These are phyloP conservation scores for Hygrocybe coccinea DNA, from an alignment of 768 basidiomycete genomes.

Conservation along the genomic window DNA sequence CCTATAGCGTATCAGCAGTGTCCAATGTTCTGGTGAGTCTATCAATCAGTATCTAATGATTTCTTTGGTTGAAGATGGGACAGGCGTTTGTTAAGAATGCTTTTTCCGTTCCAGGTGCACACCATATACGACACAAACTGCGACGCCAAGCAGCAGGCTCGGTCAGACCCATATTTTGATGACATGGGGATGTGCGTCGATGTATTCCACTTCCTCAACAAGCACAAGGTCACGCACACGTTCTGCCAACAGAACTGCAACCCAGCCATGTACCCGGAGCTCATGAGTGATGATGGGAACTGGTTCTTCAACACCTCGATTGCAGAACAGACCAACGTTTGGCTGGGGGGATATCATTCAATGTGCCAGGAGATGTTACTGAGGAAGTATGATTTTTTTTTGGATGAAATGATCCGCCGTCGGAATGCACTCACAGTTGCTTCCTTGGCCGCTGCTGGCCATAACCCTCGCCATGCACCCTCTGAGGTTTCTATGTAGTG, in stretches of 20 bases:
- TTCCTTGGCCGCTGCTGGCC: conserved; percentile 14
- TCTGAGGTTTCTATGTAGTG: neutral
- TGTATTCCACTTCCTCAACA: conserved; percentile 16
- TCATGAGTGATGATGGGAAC: conserved; percentile 13
- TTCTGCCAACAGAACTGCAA: conserved; percentile 19
- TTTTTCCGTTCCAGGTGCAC: conserved; percentile 21
- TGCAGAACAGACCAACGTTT: conserved; percentile 33
- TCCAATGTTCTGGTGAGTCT: conserved; percentile 16
- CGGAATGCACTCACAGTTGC: conserved; percentile 20
- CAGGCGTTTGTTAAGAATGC: neutral
- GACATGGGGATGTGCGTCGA: conserved; percentile 5
- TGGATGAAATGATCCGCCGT: conserved; percentile 28
- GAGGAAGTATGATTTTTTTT: too few relatives aligned
- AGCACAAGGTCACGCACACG: conserved; percentile 12
- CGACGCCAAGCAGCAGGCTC: conserved; percentile 9
- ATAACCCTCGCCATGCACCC: conserved; percentile 10
- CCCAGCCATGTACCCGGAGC: conserved; percentile 16
- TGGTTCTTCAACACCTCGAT: conserved; percentile 33
- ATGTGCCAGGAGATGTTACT: conserved; percentile 27
- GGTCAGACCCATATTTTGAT: conserved; percentile 14
- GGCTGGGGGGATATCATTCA: conserved; percentile 29
- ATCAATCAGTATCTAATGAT: conserved; percentile 3
- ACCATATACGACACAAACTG: conserved; percentile 13
- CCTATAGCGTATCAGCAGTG: too few relatives aligned
- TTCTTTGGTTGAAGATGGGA: too few relatives aligned